A percentile compares a stretch with the other conserved stretches of the same genome.
Conservation (phyloP, 192 early-diverging fungal species). For the Backusella sp. region DNA sequence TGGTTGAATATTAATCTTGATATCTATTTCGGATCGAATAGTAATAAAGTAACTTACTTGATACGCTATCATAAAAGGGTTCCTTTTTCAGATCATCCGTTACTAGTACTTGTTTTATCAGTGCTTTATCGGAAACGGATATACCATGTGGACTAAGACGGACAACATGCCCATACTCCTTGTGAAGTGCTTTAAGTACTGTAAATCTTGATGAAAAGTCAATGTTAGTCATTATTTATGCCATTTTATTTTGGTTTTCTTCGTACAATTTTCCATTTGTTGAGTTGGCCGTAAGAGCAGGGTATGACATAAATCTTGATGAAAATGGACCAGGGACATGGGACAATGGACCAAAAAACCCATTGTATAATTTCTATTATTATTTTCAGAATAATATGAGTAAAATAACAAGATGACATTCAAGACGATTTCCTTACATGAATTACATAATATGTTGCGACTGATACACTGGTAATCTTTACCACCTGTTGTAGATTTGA, state of each 20-base stretch:
- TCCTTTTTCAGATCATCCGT: slow-evolving; percentile 26
- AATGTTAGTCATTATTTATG: neutral
- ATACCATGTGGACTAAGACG: slow-evolving; percentile 32
- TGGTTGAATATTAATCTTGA: neutral
- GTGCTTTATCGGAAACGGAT: slow-evolving; percentile 40
- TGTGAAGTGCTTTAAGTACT: slow-evolving; percentile 22
- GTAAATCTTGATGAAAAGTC: neutral
- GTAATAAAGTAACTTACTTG: neutral
- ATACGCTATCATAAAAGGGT: neutral
- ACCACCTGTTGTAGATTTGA: neutral
- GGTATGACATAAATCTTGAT: slow-evolving; percentile 13
- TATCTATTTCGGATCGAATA: neutral
- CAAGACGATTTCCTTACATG: neutral
- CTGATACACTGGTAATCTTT: slow-evolving; percentile 2
- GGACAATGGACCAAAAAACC: slow-evolving; percentile 20
- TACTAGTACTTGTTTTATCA: slow-evolving; percentile 35
- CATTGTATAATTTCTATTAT: slow-evolving; percentile 24
- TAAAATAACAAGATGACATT: neutral
- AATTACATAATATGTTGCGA: neutral
- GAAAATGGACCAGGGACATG: slow-evolving; percentile 22
- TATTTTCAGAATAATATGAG: neutral
- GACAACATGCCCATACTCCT: slow-evolving; percentile 42
- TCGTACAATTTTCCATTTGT: slow-evolving; percentile 14
- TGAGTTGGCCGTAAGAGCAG: neutral
- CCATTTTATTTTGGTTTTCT: neutral